Conservation (phyloP, 768 basidiomycete genomes). For the Pholiota microspora region DNA sequence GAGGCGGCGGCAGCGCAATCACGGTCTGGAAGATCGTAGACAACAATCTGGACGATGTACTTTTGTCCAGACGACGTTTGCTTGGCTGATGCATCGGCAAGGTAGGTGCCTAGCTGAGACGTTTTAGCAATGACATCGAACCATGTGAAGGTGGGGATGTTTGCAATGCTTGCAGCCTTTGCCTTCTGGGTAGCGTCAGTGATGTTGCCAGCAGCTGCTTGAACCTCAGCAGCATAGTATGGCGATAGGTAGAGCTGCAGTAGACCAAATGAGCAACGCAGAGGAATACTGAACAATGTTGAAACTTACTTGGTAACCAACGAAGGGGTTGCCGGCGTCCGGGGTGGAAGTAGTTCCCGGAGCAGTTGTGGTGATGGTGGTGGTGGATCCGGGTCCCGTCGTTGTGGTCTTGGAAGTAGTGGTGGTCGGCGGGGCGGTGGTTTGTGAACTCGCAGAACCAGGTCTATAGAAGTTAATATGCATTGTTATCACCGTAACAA, state of each 20-base stretch:
- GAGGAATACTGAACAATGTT: not conserved
- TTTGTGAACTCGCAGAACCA: conserved; percentile 4
- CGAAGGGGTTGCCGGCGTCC: conserved; percentile 50
- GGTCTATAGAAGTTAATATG: conserved; percentile 14
- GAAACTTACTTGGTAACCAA: conserved; percentile 39
- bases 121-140: conserved; percentile 57
- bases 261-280: not conserved
- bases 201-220: conserved; percentile 46
- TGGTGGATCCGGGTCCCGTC: conserved; percentile 10
- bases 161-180: conserved; percentile 51
- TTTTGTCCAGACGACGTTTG: conserved; percentile 44
- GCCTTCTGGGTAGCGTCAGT: conserved; percentile 46
- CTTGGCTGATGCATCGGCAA: conserved; percentile 49
- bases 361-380: conserved; percentile 20
- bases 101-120: conserved; percentile 51
- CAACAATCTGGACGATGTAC: conserved; percentile 49
- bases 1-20: conserved; percentile 66
- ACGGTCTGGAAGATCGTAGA: conserved; percentile 64
- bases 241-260: conserved; percentile 49
- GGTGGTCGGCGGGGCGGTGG: conserved; percentile 18
- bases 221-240: conserved; percentile 54
- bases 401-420: conserved; percentile 20
- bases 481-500: not conserved
- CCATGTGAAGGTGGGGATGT: conserved; percentile 64
- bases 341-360: conserved; percentile 33